Percentiles rank a stretch among this genome's conserved stretches.
phyloP scores from a whole-genome alignment of 2,329 filamentous ascomycete genomes.

The Elsinoe perseae region DNA sequence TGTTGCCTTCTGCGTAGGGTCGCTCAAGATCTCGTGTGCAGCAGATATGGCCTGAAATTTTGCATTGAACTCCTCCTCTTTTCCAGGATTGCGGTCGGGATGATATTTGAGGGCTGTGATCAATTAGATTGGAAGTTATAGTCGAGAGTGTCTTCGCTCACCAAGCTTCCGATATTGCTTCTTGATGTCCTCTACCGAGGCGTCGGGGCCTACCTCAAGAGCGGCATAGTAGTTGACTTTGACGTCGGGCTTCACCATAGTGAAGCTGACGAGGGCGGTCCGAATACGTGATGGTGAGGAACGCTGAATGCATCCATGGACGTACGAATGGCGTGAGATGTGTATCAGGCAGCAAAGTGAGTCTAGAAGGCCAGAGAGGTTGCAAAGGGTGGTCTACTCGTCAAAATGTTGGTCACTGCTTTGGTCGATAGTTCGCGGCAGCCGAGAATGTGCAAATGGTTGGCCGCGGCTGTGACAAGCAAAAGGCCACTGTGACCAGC shows the following conservation, averaged over 20 bases:
- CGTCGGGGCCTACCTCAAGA: slow-evolving; percentile 61
- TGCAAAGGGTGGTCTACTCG: neutral
- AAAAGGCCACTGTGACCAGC: neutral
- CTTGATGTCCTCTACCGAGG: slow-evolving; percentile 68
- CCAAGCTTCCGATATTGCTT: slow-evolving; percentile 80
- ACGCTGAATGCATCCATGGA: neutral
- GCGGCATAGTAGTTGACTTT: slow-evolving; percentile 74
- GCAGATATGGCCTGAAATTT: slow-evolving; percentile 83
- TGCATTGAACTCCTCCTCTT: slow-evolving; percentile 67
- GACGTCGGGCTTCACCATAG: slow-evolving; percentile 31
- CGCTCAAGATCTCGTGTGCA: slow-evolving; percentile 68
- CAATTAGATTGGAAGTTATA: slow-evolving; percentile 19
- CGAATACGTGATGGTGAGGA: neutral
- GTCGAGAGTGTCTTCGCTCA: slow-evolving; percentile 32
- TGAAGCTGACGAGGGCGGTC: slow-evolving; percentile 19
- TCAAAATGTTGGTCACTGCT: slow-evolving; percentile 1
- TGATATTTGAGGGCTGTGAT: slow-evolving; percentile 69
- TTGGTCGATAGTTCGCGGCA: neutral
- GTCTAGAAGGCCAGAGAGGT: neutral
- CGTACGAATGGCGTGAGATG: neutral
- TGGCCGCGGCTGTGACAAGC: slow-evolving; percentile 6
- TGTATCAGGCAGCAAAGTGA: neutral
- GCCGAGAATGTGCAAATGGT: neutral
- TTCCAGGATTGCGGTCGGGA: slow-evolving; percentile 79
- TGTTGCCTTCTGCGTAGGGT: slow-evolving; percentile 49